Base-by-base conservation (phyloP, 176 grass and related monocot species). In the Neostapfia colusana region DNA sequence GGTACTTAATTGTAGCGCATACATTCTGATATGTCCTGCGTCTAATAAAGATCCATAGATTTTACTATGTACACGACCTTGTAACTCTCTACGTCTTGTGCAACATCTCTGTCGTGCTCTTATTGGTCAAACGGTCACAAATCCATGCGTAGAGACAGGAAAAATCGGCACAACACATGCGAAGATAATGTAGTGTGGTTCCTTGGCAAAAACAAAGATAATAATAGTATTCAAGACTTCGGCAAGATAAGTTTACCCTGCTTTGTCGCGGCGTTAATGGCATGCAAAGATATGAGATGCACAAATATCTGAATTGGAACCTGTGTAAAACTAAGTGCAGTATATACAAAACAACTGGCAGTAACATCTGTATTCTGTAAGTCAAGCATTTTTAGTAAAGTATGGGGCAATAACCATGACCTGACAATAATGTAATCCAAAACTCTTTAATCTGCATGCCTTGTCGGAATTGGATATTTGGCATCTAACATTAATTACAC, bases 361-460 rank as follows among this genome's bases (percentile, higher is more conserved):
- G 46, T 53, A 66, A 24, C 26, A 20, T n/a, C n/a, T n/a, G n/a
- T n/a, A n/a, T 5, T 27, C 12, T 9, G 10, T 4, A 73, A 73
- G 49, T 73, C 50, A 16, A 73, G 20, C 11, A 10, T 24, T 56
- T 55, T 16, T 40, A 16, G 0, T 73, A 10, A 40, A 73, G 10
- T 73, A 57, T 73, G 20, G 17, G 21, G 50, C 20, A 56, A 56
- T 37, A 27, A 72, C n/a, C 70, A 38, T 55, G 31, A 16, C 5
- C 2, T 39, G 70, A 40, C 70, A 73, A 40, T 24, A 10, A 57
- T 40, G 70, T 34, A 39, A 39, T 73, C 31, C 50, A 73, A 55
- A 70, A 20, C 10, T 26, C 21, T 5, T 67, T 3, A 28, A n/a
- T 39, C 49, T 72, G n/a, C 34, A 24, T 58, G 8, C 20, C 21